Conservation (phyloP, 1,284 basidiomycete genomes). For the Wallemia hederae region DNA sequence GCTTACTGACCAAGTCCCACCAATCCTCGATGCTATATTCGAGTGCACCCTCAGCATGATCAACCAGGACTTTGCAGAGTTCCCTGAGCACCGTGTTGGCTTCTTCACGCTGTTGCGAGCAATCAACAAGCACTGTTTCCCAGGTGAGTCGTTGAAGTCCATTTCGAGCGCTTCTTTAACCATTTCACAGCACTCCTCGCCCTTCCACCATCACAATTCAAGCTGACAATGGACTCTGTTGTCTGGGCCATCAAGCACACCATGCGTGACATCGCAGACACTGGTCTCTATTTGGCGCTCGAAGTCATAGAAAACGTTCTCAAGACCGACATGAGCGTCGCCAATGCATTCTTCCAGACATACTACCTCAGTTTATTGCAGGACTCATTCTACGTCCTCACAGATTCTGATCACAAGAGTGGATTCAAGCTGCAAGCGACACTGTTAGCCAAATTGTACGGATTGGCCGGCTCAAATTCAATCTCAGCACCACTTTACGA, state of each 20-base stretch:
- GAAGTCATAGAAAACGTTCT: slow-evolving; percentile 94
- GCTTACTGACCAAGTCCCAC: slow-evolving; percentile 79
- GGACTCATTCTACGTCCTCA: slow-evolving; percentile 91
- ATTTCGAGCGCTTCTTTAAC: neutral
- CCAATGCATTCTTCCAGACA: slow-evolving; percentile 60
- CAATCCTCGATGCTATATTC: slow-evolving; percentile 87
- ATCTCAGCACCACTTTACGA: slow-evolving; percentile 71
- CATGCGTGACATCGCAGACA: slow-evolving; percentile 95
- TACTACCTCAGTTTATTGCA: slow-evolving; percentile 82
- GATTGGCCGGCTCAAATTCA: slow-evolving; percentile 55
- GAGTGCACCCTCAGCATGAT: slow-evolving; percentile 97
- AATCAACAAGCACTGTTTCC: slow-evolving; percentile 88
- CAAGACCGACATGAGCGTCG: slow-evolving; percentile 40
- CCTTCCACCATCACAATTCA: slow-evolving; percentile 76
- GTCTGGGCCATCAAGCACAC: slow-evolving; percentile 99
- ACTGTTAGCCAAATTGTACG: slow-evolving; percentile 76
- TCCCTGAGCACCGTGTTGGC: slow-evolving; percentile 84
- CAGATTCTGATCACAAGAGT: slow-evolving; percentile 94
- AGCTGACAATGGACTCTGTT: slow-evolving; percentile 91
- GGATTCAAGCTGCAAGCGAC: slow-evolving; percentile 69
- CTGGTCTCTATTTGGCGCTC: slow-evolving; percentile 61
- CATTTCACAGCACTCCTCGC: slow-evolving; percentile 37
- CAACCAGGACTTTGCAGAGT: slow-evolving; percentile 95
- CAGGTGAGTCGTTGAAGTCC: slow-evolving; percentile 25
- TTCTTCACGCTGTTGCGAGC: slow-evolving; percentile 90